Evolutionary conservation across 768 basidiomycete genomes (phyloP), one percentile per base, ranked within the genome.

Genomic region (Cystobasidium ongulense): DNA sequence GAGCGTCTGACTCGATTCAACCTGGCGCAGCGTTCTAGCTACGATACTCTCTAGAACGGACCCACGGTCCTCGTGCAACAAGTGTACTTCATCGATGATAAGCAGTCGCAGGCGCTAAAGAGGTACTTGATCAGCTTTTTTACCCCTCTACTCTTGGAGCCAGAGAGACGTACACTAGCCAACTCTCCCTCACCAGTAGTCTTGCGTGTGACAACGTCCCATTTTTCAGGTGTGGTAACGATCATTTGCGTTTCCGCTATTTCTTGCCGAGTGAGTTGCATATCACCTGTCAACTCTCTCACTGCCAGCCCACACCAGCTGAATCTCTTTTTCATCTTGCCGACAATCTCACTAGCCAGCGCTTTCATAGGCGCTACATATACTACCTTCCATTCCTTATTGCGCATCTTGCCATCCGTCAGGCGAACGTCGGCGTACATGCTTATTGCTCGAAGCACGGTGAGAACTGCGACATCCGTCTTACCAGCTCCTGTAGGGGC

Each of bases 331-430:
- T 87, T 86, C 18, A 98, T 84, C 81, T 99, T 99, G 53, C 91
- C 87, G 4, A 91, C 90, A 76, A 99, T 94, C 80, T 99, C 96
- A 1, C 93, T 87, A 0, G 95, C 96, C 43, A 99, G 82, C 0
- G 96, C 96, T 80, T 99, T 99, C 92, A 99, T 98, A 0, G 96
- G 96, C 7, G 96, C 96, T 31, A 99, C 96, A 77, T 99, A 99
- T 59, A 99, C 93, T 75, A 99, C 88, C 81, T 99, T 98, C 84
- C 96, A 98, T 0, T 87, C 82, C 33, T 36, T 63, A 38, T 68
- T 74, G 53, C 68, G 68, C 68, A 71, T 71, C 41, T 59, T 54
- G 21, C 68, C 68, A 43, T 71, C 68, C 15, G 25, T 21, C 57
- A 76, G 1, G 1, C 74, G 64, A 5, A 74, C 33, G n/a, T 65